phyloP scores from a whole-genome alignment of 1,284 basidiomycete genomes.

The Dichomitus squalens region DNA sequence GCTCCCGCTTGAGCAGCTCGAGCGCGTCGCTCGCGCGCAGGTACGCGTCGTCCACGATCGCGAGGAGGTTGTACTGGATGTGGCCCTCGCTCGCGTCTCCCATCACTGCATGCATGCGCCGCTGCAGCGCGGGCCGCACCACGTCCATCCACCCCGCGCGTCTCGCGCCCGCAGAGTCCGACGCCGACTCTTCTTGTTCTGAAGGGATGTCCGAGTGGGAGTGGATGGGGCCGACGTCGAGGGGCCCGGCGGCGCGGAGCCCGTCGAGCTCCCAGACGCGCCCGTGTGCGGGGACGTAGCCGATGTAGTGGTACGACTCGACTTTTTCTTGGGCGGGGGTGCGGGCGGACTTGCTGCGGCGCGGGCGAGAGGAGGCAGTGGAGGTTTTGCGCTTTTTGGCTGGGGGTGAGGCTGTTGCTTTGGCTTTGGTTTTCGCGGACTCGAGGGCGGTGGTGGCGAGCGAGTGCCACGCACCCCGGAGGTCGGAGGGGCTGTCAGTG shows the following conservation, averaged over 20 bases:
- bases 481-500: conserved; percentile 53
- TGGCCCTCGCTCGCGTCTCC: conserved; percentile 46
- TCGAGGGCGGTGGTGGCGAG: conserved; percentile 48
- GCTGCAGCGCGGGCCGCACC: conserved; percentile 56
- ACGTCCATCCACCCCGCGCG: conserved; percentile 54
- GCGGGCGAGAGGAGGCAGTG: conserved; percentile 26
- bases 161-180: conserved; percentile 10
- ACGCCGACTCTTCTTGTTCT: no score
- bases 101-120: conserved; percentile 58
- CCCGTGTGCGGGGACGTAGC: conserved; percentile 59
- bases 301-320: conserved; percentile 64
- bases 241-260: conserved; percentile 42
- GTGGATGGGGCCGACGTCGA: conserved; percentile 60
- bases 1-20: conserved; percentile 53
- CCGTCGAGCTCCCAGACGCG: conserved; percentile 65
- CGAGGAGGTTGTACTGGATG: conserved; percentile 62
- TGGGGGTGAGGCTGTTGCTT: conserved; percentile 35
- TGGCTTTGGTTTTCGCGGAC: conserved; percentile 33
- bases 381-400: conserved; percentile 42
- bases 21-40: conserved; percentile 51
- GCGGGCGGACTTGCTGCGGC: conserved; percentile 20
- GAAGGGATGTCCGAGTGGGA: no score
- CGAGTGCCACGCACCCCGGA: conserved; percentile 51
- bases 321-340: conserved; percentile 33
- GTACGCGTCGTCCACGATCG: conserved; percentile 56